Base-by-base conservation (phyloP, 306 rosid species). In the Castanopsis chinensis region DNA sequence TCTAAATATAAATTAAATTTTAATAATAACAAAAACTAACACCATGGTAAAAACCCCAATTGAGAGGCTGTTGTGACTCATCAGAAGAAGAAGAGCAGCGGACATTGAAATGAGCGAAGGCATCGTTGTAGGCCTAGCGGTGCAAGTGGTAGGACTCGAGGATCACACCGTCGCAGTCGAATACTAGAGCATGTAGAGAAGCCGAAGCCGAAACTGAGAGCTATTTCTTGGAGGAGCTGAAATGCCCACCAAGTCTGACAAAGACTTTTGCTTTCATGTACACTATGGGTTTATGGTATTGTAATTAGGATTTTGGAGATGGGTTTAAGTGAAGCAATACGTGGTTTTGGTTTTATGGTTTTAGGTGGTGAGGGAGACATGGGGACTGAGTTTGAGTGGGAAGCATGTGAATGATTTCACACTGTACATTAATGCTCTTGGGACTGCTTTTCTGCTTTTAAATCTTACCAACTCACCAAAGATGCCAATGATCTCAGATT, bases 351-450 rank as follows among this genome's bases (percentile, higher is more conserved):
- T 72, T 68, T 79, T 49, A 71, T 69, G 83, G 63, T 43, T 79
- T 80, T 80, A 92, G 98, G 97, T 94, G 72, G 90, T 91, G 88
- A 88, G 80, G 78, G 92, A 87, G 83, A 92, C 93, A 54, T 92
- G 97, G 97, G 87, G 84, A 10, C 76, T 84, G 58, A 25, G 86
- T 71, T 75, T 83, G 58, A 30, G 86, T 71, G 88, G 85, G 63
- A 92, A 85, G 73, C 89, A 76, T 82, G 88, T 85, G 74, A 85
- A 69, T 76, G 97, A 92, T 73, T 91, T 82, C 81, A 86, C 87
- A 41, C 73, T 92, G n/a, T 94, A 89, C 76, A 85, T 97, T 4
- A 94, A 97, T 43, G 83, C 80, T 56, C 91, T 94, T 63, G 98
- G 98, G 63, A 90, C 97, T 30, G 96, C 94, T 5, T 92, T 69